Base-by-base conservation (phyloP, 495 filamentous ascomycete genomes). In the Neurospora intermedia region DNA sequence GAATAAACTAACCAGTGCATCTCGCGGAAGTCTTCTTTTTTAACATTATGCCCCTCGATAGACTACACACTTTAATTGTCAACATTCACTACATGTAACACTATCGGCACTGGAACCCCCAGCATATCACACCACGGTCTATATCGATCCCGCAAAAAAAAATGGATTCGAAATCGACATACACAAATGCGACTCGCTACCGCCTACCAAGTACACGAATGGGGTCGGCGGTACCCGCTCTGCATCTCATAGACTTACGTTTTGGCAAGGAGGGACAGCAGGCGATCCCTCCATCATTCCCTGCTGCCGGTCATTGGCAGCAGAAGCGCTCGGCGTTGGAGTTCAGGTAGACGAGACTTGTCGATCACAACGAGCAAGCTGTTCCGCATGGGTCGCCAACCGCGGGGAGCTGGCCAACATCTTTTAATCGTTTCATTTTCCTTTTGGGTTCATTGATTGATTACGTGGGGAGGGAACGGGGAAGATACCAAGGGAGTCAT, bases 11-110 rank as follows among this genome's bases (percentile, higher is more conserved):
- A 66, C 69, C 16, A 15, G 11, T n/a, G 20, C 42, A 42, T 69
- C n/a, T 39, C 10, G 42, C 71, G 54, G 16, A 43, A 70, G 38
- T 73, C n/a, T 54, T 46, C 40, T 42, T 48, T 18, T 46, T 69
- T 38, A 71, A 71, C 71, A 20, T 77, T 73, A 45, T 73, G 73
- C 75, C 73, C 69, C 41, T 69, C 74, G 72, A 79, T 79, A 79
- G 76, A 79, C 73, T 77, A 77, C 75, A 31, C 40, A 73, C 54
- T 75, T 75, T 78, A 78, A 78, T 80, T 75, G 69, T 71, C 70
- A 75, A 18, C 78, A 71, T 74, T 75, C 75, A 72, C 73, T 77
- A 62, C 62, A 71, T 72, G 9, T 46, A 23, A 38, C 41, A 27
- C 31, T 41, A 73, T 69, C 74, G 69, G 75, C 40, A 66, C 71